These are phyloP conservation scores for Leptodontidium sp. DNA, from an alignment of 2,329 filamentous ascomycete species.

Conservation along the genomic window DNA sequence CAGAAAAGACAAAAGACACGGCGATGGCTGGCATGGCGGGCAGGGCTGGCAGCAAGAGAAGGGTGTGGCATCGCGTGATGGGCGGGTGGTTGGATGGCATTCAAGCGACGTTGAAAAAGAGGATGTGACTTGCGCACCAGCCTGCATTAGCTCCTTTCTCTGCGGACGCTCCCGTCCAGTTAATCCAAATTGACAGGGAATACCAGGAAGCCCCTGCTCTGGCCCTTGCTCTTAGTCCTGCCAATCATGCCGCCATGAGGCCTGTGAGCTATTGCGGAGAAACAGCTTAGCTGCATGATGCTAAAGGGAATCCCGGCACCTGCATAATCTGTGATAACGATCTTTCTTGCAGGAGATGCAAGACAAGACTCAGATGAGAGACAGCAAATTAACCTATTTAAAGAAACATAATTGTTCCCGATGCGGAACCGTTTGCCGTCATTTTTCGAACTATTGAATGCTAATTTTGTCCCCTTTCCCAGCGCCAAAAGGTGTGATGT, in stretches of 20 bases:
- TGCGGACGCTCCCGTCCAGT: constrained; percentile 22
- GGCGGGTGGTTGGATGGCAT: constrained; percentile 28
- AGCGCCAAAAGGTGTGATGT: constrained; percentile 11
- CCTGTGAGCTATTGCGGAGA: constrained; percentile 13
- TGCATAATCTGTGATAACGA: constrained; percentile 29
- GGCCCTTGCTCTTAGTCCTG: not conserved
- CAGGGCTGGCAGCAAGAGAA: constrained; percentile 1
- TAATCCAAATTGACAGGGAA: constrained; percentile 13
- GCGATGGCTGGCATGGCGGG: constrained; percentile 2
- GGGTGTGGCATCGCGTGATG: constrained; percentile 36
- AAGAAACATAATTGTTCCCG: constrained; percentile 42
- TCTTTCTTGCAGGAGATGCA: not conserved
- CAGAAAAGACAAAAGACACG: constrained; percentile 9
- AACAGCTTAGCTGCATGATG: constrained; percentile 1
- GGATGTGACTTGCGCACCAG: constrained; percentile 16
- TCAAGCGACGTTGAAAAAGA: constrained; percentile 18
- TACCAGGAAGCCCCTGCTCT: constrained; percentile 10
- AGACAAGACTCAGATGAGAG: not conserved
- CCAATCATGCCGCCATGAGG: constrained; percentile 11
- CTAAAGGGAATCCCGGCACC: constrained; percentile 3
- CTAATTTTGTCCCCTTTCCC: constrained; percentile 37
- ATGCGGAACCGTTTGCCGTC: constrained; percentile 25
- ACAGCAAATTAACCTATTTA: constrained; percentile 37
- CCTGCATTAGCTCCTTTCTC: constrained; percentile 19
- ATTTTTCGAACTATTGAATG: constrained; percentile 29